Evolutionary conservation across 768 basidiomycete species (phyloP).

Genomic region (Psilocybe sp.): DNA sequence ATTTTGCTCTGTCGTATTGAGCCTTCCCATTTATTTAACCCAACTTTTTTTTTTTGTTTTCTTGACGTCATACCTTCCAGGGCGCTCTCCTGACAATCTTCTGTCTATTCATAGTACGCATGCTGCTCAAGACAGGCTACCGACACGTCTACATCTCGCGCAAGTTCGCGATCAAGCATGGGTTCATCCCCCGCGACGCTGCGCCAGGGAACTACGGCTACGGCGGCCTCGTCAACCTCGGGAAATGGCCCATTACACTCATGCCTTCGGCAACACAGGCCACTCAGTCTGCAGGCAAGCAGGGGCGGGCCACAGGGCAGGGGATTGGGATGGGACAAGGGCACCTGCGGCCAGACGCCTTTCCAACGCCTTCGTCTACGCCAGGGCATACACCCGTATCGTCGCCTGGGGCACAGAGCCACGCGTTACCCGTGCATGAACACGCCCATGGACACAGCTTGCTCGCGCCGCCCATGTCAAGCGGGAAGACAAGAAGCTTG

Average conservation of each 20-base stretch:
- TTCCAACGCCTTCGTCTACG: slow-evolving; percentile 5
- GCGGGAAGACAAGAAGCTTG: slow-evolving; percentile 7
- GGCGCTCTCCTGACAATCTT: not conserved
- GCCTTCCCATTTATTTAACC: not conserved
- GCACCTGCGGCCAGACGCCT: slow-evolving; percentile 18
- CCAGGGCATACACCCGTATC: not conserved
- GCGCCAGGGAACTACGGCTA: slow-evolving; percentile 94
- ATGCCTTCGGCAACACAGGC: slow-evolving; percentile 37
- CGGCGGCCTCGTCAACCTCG: slow-evolving; percentile 81
- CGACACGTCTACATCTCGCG: slow-evolving; percentile 94
- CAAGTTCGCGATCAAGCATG: slow-evolving; percentile 84
- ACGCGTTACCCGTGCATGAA: slow-evolving; percentile 8
- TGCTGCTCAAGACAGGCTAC: slow-evolving; percentile 91
- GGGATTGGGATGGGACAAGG: no score
- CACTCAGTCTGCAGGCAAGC: slow-evolving; percentile 13
- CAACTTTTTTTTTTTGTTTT: not conserved
- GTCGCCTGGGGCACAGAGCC: not conserved
- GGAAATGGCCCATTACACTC: slow-evolving; percentile 83
- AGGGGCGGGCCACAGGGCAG: no score
- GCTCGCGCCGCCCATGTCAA: slow-evolving; percentile 5
- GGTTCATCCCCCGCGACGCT: slow-evolving; percentile 85
- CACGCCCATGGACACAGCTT: slow-evolving; percentile 7
- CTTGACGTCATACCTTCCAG: not conserved
- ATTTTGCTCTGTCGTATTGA: not conserved
- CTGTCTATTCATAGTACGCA: slow-evolving; percentile 58